Base-by-base conservation (phyloP, 352 stramenopile species). In the Phytopythium helicoides region DNA sequence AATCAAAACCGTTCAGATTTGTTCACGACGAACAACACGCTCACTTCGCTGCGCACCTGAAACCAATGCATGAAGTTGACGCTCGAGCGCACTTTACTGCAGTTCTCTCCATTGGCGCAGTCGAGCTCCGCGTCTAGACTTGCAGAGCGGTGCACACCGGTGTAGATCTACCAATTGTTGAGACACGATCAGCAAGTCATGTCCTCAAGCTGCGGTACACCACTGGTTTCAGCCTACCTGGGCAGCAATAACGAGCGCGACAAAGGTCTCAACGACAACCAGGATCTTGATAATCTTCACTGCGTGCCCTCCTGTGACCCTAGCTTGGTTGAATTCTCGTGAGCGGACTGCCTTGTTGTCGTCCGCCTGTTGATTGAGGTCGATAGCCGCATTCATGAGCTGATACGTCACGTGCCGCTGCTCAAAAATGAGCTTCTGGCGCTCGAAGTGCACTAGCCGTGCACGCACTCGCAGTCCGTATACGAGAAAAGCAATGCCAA, bases 231-330 rank as follows among this genome's bases (percentile, higher is more conserved):
- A 9, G n/a, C 7, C 12, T 21, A 86, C 63, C 60, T 81, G 71
- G 0, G 60, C 65, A 2, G 47, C 60, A 36, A 77, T 54, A 39
- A 68, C 76, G n/a, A 83, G 25, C 3, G 76, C 16, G 14, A 71
- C 64, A 15, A 80, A 55, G 3, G 50, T 54, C 41, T 81, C 72
- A 0, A 63, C 77, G 18, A 87, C 58, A 21, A 84, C 23, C 7
- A 87, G 54, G 46, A 86, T 76, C 36, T 74, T 71, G 15, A 68
- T 69, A 58, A 87, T 87, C 45, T 65, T 16, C 52, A 50, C 22
- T 35, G 67, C 42, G 58, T 83, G 45, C 46, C 56, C 28, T 33
- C 28, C 28, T 9, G 28, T 33, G 28, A n/a, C n/a, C n/a, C n/a
- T n/a, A n/a, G 28, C 28, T 33, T 9, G 28, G 28, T 9, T 33